Base-by-base conservation (phyloP, 306 rosid species). In the Delonix regia region DNA sequence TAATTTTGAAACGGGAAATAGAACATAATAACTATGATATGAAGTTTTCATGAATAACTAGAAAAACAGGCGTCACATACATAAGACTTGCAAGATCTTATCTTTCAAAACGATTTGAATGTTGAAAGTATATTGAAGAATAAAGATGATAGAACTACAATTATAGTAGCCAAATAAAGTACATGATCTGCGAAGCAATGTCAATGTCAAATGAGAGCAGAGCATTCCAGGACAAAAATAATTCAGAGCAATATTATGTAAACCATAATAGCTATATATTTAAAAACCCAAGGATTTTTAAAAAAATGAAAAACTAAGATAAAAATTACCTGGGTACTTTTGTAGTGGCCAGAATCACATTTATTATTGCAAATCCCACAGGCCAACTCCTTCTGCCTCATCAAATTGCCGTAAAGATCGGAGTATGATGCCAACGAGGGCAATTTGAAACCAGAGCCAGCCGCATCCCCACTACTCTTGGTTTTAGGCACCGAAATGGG, bases 341-440 rank as follows among this genome's bases (percentile, higher is more conserved):
- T 78, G 83, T 95, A 90, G 79, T 80, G 77, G 75, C 85, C 87
- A 79, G 92, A 89, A 70, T 75, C 85, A 81, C 92, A 91, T 71
- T 61, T 80, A 3, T 83, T 87, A n/a, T 79, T 73, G 24, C 97
- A 95, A 78, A 81, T 76, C 59, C 97, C 85, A 78, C 99, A 95
- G 28, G 57, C 80, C 70, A 84, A 66, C 75, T 44, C 87, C 82
- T 89, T 86, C 45, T 44, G 76, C 60, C 72, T 82, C 74, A 83
- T 57, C 73, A 85, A 56, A 73, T 90, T 91, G 2, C 89, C 80
- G 28, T 81, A 95, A 22, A 89, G 92, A 84, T 93, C 89, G 0
- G 88, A 86, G 69, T 83, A 91, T 0, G 98, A 93, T 6, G 97
- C 86, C 83, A 95, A 60, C 0, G 91, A 87, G n/a, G 97, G 89